These are phyloP conservation scores for Solanum chilense DNA, from an alignment of 257 asterid species.

Conservation along the genomic window DNA sequence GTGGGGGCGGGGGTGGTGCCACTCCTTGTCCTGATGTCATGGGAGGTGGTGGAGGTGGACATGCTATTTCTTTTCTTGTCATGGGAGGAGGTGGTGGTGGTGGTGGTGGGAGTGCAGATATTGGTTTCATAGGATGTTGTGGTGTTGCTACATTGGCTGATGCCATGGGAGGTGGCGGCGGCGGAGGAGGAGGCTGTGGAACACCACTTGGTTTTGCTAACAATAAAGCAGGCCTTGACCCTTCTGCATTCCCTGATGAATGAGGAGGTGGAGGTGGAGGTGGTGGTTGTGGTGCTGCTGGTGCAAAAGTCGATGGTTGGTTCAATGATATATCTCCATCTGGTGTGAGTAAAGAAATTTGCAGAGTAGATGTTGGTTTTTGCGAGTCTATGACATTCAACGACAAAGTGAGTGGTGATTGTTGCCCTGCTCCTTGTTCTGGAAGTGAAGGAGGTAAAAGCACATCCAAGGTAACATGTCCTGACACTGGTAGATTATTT, in stretches of 20 bases:
- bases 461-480: slow-evolving; percentile 7
- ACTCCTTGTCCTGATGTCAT: background rate
- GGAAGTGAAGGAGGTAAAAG: slow-evolving; percentile 20
- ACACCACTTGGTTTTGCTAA: background rate
- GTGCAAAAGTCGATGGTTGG: background rate
- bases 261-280: slow-evolving; percentile 23
- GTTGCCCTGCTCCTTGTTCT: background rate
- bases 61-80: background rate
- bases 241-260: background rate
- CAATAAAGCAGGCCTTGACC: background rate
- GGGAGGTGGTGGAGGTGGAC: slow-evolving; percentile 4
- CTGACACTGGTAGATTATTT: background rate
- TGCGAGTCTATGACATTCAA: background rate
- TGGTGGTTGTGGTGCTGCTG: slow-evolving; percentile 6
- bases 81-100: slow-evolving; percentile 1
- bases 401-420: background rate
- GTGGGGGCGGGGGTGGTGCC: slow-evolving; percentile 13
- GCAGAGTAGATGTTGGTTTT: background rate
- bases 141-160: background rate
- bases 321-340: background rate
- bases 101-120: slow-evolving; percentile 15
- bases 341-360: background rate
- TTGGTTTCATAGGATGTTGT: background rate
- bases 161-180: slow-evolving; percentile 7
- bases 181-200: slow-evolving; percentile 20